These are phyloP conservation scores for Dryas octopetala DNA, from an alignment of 306 rosid species.

Conservation along the genomic window DNA sequence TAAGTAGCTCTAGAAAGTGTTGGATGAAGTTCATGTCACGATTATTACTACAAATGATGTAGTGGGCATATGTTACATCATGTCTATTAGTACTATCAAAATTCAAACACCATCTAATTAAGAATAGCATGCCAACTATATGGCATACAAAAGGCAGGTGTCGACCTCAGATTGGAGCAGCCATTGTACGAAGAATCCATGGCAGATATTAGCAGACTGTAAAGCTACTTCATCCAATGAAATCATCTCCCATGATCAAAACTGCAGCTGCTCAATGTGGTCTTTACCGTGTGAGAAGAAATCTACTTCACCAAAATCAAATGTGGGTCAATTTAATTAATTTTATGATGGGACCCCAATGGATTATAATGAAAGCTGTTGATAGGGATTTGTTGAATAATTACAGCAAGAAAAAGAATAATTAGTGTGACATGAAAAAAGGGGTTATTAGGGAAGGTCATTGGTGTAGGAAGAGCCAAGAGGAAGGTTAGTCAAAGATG, in stretches of 20 bases:
- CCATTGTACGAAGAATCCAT: background rate
- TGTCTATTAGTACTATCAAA: background rate
- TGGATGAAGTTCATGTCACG: background rate
- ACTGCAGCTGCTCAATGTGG: conserved; percentile 16
- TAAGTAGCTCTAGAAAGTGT: background rate
- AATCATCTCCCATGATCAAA: conserved; percentile 6
- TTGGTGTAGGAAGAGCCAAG: conserved; percentile 11
- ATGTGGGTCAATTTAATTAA: conserved; percentile 25
- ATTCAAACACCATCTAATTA: background rate
- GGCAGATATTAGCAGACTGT: conserved; percentile 7
- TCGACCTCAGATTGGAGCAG: background rate
- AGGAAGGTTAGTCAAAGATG: conserved; percentile 29
- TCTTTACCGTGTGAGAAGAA: conserved; percentile 22
- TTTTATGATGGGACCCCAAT: conserved; percentile 31
- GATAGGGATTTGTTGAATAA: conserved; percentile 32
- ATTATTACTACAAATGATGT: conserved; percentile 3
- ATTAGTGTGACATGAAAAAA: conserved; percentile 13
- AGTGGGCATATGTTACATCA: conserved; percentile 7
- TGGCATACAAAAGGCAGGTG: background rate
- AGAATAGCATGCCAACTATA: conserved; percentile 1
- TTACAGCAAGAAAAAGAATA: conserved; percentile 29
- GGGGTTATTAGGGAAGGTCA: conserved; percentile 13
- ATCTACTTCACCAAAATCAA: conserved; percentile 34
- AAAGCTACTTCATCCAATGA: conserved; percentile 15
- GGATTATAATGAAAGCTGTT: conserved; percentile 35